Percentiles rank a stretch among this genome's conserved stretches.
Conservation (phyloP, 129 eudicot genomes). For the Oenanthe sinensis region DNA sequence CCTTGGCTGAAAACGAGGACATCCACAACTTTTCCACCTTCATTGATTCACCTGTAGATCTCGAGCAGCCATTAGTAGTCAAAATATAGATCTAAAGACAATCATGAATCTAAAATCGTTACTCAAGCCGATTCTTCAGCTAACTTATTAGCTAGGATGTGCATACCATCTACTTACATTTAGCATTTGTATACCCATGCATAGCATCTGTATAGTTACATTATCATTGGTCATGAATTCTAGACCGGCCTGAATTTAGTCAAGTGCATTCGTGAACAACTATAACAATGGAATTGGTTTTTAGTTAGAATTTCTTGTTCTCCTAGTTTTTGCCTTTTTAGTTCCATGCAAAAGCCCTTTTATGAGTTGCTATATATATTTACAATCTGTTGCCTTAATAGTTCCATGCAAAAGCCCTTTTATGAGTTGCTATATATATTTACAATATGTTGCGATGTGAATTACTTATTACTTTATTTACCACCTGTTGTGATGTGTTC, state of each 20-base stretch:
- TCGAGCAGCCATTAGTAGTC: constrained; percentile 35
- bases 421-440: too few species aligned
- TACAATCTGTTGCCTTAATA: too few species aligned
- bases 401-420: too few species aligned
- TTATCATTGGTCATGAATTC: neutral
- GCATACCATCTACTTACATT: neutral
- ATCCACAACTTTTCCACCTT: constrained; percentile 23
- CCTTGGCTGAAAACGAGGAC: constrained; percentile 62
- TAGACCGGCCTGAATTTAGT: neutral
- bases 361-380: too few species aligned
- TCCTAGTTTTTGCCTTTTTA: too few species aligned
- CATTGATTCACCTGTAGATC: constrained; percentile 34
- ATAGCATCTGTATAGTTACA: constrained; percentile 19
- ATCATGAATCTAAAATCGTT: constrained; percentile 14
- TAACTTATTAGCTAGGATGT: neutral
- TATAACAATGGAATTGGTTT: neutral
- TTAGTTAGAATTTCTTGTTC: neutral
- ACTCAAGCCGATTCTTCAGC: constrained; percentile 1
- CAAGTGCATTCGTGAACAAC: neutral
- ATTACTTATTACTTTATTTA: too few species aligned
- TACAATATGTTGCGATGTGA: too few species aligned
- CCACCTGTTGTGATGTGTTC: too few species aligned
- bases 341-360: too few species aligned
- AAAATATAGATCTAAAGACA: constrained; percentile 28
- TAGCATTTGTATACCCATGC: neutral